phyloP scores from a whole-genome alignment of 352 stramenopile species.

The Thalassiosira delicatula region DNA sequence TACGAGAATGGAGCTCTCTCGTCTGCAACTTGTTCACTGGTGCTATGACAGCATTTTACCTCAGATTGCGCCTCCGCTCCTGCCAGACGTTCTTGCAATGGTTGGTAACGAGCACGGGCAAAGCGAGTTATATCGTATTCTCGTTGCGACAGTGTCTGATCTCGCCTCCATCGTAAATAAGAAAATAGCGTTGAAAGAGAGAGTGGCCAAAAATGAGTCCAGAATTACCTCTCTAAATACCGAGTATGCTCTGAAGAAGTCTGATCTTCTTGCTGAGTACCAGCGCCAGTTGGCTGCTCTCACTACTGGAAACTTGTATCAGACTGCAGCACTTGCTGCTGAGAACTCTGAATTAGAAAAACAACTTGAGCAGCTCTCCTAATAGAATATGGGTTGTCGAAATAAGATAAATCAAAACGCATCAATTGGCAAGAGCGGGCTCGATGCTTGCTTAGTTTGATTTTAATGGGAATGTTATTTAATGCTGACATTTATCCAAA shows the following conservation, averaged over 20 bases:
- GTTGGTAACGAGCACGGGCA: not conserved
- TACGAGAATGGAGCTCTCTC: not conserved
- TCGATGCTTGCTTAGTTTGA: no score
- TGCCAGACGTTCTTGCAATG: slow-evolving; percentile 22
- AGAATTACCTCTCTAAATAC: not conserved
- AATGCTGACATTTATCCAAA: no score
- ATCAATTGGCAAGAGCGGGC: no score
- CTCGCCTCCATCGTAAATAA: not conserved
- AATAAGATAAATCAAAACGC: no score
- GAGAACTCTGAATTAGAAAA: no score
- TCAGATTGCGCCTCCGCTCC: not conserved
- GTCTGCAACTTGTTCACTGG: no score
- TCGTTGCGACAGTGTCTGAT: not conserved
- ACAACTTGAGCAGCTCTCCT: no score
- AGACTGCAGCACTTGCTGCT: not conserved
- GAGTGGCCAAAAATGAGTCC: not conserved
- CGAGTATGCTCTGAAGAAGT: no score
- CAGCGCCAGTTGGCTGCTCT: no score
- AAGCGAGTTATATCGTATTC: not conserved
- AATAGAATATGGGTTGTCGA: no score
- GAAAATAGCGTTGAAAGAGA: not conserved
- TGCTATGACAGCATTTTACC: slow-evolving; percentile 2
- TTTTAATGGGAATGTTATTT: no score
- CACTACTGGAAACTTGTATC: not conserved
- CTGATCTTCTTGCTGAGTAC: no score